Conservation (phyloP, 2,329 filamentous ascomycete genomes). For the Acrodontium crateriforme region DNA sequence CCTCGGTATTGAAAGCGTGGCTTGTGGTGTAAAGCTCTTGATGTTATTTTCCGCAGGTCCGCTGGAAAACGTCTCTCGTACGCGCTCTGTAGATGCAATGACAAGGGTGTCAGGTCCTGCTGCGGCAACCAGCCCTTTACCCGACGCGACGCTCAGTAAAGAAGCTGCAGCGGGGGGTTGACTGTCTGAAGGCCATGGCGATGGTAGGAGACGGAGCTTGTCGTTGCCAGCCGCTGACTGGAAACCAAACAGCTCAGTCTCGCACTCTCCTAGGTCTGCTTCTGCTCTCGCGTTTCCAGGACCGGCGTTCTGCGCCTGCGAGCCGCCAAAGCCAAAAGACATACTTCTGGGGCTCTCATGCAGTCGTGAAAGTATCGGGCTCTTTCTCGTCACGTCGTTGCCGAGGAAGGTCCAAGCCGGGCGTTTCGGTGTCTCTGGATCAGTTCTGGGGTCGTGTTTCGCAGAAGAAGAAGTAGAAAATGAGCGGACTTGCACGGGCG, state of each 20-base stretch:
- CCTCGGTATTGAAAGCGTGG: constrained; percentile 58
- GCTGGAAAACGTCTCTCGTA: constrained; percentile 55
- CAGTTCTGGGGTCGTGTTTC: too few species aligned
- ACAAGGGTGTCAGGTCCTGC: constrained; percentile 70
- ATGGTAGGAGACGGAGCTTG: constrained; percentile 65
- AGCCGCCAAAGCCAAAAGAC: constrained; percentile 3
- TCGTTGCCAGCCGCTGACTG: constrained; percentile 64
- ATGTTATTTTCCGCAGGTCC: constrained; percentile 45
- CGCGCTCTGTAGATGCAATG: constrained; percentile 60
- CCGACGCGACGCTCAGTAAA: constrained; percentile 69
- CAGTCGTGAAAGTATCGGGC: background rate
- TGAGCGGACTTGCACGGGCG: too few species aligned
- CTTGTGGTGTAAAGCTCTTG: constrained; percentile 57
- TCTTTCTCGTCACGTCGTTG: background rate
- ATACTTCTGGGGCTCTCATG: constrained; percentile 2
- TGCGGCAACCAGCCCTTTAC: constrained; percentile 69
- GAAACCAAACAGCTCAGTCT: constrained; percentile 73
- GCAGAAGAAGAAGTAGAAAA: too few species aligned
- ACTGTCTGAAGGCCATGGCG: constrained; percentile 56
- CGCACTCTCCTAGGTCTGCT: too few species aligned
- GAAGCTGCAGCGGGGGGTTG: constrained; percentile 66
- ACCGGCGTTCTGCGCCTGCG: background rate
- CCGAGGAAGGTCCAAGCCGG: background rate
- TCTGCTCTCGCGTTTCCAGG: constrained; percentile 1
- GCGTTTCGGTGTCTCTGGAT: too few species aligned